phyloP scores from a whole-genome alignment of 2,329 filamentous ascomycete species.

The Ophiostoma quercus region DNA sequence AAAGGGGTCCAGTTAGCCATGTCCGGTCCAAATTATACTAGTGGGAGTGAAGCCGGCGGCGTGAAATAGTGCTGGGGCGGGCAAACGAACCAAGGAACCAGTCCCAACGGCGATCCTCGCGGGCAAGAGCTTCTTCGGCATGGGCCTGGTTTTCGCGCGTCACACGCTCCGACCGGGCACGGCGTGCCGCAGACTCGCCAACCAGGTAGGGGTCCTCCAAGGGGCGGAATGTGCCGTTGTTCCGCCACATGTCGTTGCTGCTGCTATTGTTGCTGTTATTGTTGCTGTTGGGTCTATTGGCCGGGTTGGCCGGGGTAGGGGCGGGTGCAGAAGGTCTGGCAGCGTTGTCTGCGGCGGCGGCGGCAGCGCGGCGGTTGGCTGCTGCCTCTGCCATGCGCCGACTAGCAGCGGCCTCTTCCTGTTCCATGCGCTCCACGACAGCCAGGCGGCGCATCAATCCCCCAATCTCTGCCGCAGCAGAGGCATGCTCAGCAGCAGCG shows the following conservation, averaged over 20 bases:
- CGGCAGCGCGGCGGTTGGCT: conserved; percentile 17
- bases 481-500: conserved; percentile 40
- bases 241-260: conserved; percentile 18
- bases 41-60: conserved; percentile 16
- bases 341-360: not conserved
- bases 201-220: conserved; percentile 64
- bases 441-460: conserved; percentile 31
- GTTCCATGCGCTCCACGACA: conserved; percentile 37
- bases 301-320: not conserved
- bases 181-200: conserved; percentile 57
- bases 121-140: conserved; percentile 49
- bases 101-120: conserved; percentile 57
- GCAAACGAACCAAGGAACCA: conserved; percentile 51
- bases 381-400: conserved; percentile 23
- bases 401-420: conserved; percentile 34
- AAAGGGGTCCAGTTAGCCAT: conserved; percentile 6
- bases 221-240: conserved; percentile 39
- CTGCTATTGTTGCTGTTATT: conserved; percentile 25
- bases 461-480: conserved; percentile 33
- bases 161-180: conserved; percentile 53
- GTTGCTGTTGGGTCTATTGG: conserved; percentile 25
- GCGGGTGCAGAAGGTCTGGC: not conserved
- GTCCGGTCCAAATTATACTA: not conserved
- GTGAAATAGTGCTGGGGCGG: conserved; percentile 35
- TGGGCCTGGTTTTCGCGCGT: conserved; percentile 43